These are phyloP conservation scores for Aspergillus glaucus DNA, from an alignment of 2,329 filamentous ascomycete species.

Conservation along the genomic window DNA sequence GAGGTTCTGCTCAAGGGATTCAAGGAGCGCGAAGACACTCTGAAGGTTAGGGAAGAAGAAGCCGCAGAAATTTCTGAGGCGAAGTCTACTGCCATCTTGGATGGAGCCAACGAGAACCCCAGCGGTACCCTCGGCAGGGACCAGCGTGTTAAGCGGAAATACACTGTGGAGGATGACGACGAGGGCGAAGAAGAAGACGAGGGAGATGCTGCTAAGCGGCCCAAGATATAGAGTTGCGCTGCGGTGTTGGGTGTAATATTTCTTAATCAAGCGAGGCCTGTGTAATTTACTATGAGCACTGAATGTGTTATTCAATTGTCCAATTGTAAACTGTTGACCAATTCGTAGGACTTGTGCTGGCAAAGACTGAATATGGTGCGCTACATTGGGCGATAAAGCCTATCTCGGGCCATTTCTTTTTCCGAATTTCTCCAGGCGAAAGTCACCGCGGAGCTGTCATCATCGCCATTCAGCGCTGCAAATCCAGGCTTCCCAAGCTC, in stretches of 20 bases:
- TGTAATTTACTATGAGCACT: conserved; percentile 2
- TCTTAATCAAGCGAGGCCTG: neutral
- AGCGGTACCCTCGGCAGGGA: conserved; percentile 8
- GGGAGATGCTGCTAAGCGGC: conserved; percentile 23
- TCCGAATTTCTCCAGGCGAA: conserved; percentile 11
- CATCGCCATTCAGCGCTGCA: neutral
- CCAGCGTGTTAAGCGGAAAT: conserved; percentile 26
- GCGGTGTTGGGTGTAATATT: neutral
- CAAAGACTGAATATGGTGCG: too few species aligned
- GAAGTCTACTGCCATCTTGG: conserved; percentile 22
- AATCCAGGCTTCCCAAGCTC: neutral
- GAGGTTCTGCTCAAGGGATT: conserved; percentile 46
- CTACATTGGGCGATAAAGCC: neutral
- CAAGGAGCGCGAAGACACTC: conserved; percentile 24
- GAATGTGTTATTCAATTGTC: neutral
- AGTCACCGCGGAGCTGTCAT: conserved; percentile 1
- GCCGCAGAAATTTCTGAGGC: conserved; percentile 13
- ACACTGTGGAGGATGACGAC: conserved; percentile 25
- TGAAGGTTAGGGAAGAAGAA: conserved; percentile 20
- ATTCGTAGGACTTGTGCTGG: too few species aligned
- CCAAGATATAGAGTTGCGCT: conserved; percentile 21
- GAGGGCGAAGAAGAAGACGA: conserved; percentile 18
- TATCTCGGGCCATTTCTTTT: conserved; percentile 18
- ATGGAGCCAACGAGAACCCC: conserved; percentile 16
- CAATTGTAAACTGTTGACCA: neutral